Percentiles rank a stretch among this genome's conserved stretches.
Evolutionary conservation across 148 eudicot genomes (phyloP).

Genomic region (Diospyros lotus): DNA sequence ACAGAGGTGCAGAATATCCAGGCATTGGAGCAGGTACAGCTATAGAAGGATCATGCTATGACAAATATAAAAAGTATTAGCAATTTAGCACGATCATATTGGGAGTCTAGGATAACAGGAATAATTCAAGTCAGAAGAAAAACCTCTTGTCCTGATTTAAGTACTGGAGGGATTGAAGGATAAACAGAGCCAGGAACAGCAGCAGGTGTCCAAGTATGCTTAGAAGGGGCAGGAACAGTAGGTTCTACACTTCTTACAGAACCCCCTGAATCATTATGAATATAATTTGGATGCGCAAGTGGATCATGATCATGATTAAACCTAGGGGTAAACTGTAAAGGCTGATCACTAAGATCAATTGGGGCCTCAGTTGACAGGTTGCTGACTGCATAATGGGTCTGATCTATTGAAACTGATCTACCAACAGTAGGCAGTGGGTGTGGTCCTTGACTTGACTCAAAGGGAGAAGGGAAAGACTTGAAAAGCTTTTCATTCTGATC

Average conservation of each 20-base stretch:
- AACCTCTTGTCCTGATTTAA: constrained; percentile 62
- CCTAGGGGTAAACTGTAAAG: constrained; percentile 63
- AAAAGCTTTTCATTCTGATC: constrained; percentile 28
- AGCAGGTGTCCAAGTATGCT: constrained; percentile 57
- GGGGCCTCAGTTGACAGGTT: constrained; percentile 39
- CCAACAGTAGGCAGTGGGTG: constrained; percentile 38
- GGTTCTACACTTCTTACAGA: constrained; percentile 37
- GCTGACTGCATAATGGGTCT: constrained; percentile 38
- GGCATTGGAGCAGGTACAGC: constrained; percentile 45
- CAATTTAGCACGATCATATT: background rate
- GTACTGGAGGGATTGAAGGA: constrained; percentile 54
- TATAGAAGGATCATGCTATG: constrained; percentile 66
- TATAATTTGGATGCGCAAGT: constrained; percentile 36
- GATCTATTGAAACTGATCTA: constrained; percentile 41
- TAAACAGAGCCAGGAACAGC: constrained; percentile 48
- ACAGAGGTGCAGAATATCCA: constrained; percentile 59
- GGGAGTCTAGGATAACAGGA: background rate
- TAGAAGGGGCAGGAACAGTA: constrained; percentile 35
- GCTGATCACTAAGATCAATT: constrained; percentile 57
- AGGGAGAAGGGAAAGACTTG: constrained; percentile 28
- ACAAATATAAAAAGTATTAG: constrained; percentile 16
- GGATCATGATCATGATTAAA: constrained; percentile 52
- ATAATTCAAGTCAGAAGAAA: constrained; percentile 14
- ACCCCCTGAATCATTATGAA: constrained; percentile 41
- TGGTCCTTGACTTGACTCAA: constrained; percentile 27